Evolutionary conservation across 2,329 filamentous ascomycete genomes (phyloP), one percentile per base, ranked within the genome.

Genomic region (Epichloe glyceriae): DNA sequence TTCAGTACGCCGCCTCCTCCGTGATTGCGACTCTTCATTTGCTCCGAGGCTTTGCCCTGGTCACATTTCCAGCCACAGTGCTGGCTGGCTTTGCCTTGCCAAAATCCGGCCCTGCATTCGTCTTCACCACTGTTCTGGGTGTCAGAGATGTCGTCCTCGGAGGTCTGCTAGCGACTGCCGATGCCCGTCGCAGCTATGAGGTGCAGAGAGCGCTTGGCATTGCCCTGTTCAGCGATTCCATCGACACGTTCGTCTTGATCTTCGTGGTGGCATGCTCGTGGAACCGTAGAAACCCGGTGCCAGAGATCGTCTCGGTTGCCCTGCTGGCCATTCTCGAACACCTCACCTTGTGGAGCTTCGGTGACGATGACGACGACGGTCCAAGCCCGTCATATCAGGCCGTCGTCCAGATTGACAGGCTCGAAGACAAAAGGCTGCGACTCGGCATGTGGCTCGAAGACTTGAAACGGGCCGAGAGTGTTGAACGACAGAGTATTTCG

Each of bases 161-260:
- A 0, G 63, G 61, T 0, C 52, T 65, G 19, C 49, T 66, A 15
- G 58, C 60, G 43, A 59, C 58, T 33, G 58, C 62, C 45, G 61
- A 63, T 34, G 3, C 3, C 46, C 40, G 50, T 38, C 22, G 55
- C 52, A 19, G 50, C 17, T 58, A 59, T 46, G 64, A 66, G 46
- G 54, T 62, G 5, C 58, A 58, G 35, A 60, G 64, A 49, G 63
- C 64, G 3, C 55, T 66, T 33, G 58, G 60, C 11, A 56, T 58
- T 22, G 63, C 59, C 40, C 55, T 66, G 5, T 58, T 65, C 20
- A 63, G 61, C 54, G 64, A 66, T 56, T 62, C 62, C 52, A 58
- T 64, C 42, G 63, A 66, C 55, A 61, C 64, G 5, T 65, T 63
- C 30, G 59, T 64, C 39, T 56, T 66, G 49, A 64, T 66, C 46